These are phyloP conservation scores for Capillidium heterosporum DNA, from an alignment of 371 early-diverging fungal species.

Conservation along the genomic window DNA sequence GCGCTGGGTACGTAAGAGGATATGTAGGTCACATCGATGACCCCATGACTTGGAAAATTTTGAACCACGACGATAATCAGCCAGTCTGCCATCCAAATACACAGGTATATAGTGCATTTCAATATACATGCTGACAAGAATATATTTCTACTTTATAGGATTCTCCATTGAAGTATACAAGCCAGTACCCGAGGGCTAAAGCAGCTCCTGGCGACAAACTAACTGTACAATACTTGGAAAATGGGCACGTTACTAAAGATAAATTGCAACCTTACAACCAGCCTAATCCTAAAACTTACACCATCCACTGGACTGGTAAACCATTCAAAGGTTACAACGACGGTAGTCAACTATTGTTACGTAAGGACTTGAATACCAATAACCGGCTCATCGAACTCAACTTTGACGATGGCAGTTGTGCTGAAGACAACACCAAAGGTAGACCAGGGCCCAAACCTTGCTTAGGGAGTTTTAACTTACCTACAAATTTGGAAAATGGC, in stretches of 20 bases:
- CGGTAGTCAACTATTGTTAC: conserved; percentile 6
- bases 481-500: conserved; percentile 10
- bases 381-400: conserved; percentile 8
- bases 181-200: conserved; percentile 9
- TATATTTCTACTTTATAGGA: too few relatives aligned
- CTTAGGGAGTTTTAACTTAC: conserved; percentile 12
- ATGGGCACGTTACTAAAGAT: conserved; percentile 16
- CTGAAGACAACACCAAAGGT: conserved; percentile 4
- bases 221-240: conserved; percentile 14
- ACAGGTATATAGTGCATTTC: too few relatives aligned
- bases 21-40: conserved; percentile 5
- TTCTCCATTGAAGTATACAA: conserved; percentile 11
- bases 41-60: conserved; percentile 11
- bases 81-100: conserved; percentile 13
- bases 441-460: conserved; percentile 8
- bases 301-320: conserved; percentile 9
- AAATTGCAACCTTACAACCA: conserved; percentile 7
- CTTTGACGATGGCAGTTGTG: conserved; percentile 7
- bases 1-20: conserved; percentile 4
- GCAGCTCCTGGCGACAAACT: conserved; percentile 11
- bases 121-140: too few relatives aligned
- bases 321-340: conserved; percentile 10
- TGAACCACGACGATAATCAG: conserved; percentile 10
- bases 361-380: conserved; percentile 9
- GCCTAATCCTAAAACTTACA: conserved; percentile 6